These are phyloP conservation scores for Geotrichum aggregatum DNA, from an alignment of 1,139 yeast species.

Conservation along the genomic window DNA sequence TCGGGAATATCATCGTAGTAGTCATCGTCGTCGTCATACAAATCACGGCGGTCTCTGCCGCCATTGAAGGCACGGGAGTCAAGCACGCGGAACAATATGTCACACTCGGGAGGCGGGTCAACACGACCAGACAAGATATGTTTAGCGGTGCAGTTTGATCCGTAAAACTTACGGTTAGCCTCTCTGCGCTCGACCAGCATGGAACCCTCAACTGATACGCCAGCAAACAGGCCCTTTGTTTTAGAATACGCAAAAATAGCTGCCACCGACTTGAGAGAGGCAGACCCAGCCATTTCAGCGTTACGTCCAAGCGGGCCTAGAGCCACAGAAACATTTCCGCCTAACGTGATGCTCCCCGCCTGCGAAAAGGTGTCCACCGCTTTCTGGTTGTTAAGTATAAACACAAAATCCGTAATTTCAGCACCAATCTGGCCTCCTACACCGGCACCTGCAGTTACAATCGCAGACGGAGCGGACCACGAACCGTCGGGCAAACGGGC, in stretches of 20 bases:
- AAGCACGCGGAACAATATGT: slow-evolving; percentile 77
- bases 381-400: slow-evolving; percentile 75
- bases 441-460: slow-evolving; percentile 95
- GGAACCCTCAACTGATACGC: slow-evolving; percentile 94
- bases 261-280: slow-evolving; percentile 80
- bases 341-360: slow-evolving; percentile 88
- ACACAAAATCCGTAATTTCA: slow-evolving; percentile 93
- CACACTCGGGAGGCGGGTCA: slow-evolving; percentile 92
- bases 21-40: slow-evolving; percentile 51
- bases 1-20: slow-evolving; percentile 72
- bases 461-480: slow-evolving; percentile 98
- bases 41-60: slow-evolving; percentile 29
- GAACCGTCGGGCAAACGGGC: slow-evolving; percentile 89
- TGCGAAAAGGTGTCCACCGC: slow-evolving; percentile 96
- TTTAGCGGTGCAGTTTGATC: slow-evolving; percentile 80
- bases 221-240: slow-evolving; percentile 95
- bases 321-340: slow-evolving; percentile 94
- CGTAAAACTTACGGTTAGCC: slow-evolving; percentile 92
- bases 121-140: slow-evolving; percentile 77
- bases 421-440: slow-evolving; percentile 98
- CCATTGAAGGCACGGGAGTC: slow-evolving; percentile 80
- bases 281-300: slow-evolving; percentile 97
- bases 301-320: slow-evolving; percentile 97
- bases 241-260: slow-evolving; percentile 92
- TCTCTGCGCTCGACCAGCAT: slow-evolving; percentile 93